Evolutionary conservation across 805 yeast genomes (phyloP), one percentile per base, ranked within the genome.

Genomic region (Candida oleophila): DNA sequence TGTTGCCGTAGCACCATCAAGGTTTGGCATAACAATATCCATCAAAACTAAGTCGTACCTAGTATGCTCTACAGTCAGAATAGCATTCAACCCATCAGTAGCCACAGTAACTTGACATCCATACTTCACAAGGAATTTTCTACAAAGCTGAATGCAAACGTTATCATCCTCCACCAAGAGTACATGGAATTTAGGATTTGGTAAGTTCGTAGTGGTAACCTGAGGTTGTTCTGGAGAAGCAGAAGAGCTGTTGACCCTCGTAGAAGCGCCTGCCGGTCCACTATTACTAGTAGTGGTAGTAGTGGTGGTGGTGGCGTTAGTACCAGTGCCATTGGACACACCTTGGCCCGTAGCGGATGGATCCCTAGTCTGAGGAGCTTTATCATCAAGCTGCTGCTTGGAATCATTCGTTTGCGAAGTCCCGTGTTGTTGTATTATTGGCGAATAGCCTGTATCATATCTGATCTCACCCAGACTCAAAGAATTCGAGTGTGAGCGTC

Each of bases 31-130:
- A 19, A 87, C 92, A 44, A 87, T 87, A 66, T 87, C 96, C 96
- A 87, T 87, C 38, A 87, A 64, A 1, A 87, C 92, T 48, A 87
- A 68, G 64, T 86, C 96, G 57, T 83, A 87, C 55, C 83, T 79
- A 32, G 80, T 79, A 43, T 81, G 80, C 59, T 85, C 91, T 25
- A 87, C 79, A 0, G 83, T 85, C 30, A 82, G 78, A 38, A 94
- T 89, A 2, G 97, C 97, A 32, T 88, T 83, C 9, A 92, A 68
- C 0, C 99, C 99, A 68, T 92, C 97, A 3, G 89, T 85, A 0
- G 89, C 97, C 16, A 90, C 89, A 41, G 94, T 92, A 3, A 92
- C 96, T 12, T 89, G 83, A 63, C 97, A 91, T 0, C 97, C 97
- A 62, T 87, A 89, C 58, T 89, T 87, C 60, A 81, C 80, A 47